These are phyloP conservation scores for Apocynum venetum DNA, from an alignment of 257 asterid genomes.

Conservation along the genomic window DNA sequence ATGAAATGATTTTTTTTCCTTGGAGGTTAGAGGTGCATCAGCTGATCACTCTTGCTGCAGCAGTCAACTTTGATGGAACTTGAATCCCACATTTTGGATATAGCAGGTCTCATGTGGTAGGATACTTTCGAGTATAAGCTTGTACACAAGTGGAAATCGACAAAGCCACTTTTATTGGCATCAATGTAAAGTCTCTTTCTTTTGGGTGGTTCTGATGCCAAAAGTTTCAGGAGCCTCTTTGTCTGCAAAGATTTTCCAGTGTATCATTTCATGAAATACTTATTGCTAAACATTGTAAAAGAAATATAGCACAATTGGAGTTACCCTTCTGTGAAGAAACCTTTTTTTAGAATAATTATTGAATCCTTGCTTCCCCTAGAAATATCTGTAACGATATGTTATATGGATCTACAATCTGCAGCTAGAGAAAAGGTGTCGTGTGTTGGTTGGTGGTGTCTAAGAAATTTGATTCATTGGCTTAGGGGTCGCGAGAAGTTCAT, in stretches of 20 bases:
- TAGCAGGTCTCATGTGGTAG: constrained; percentile 17
- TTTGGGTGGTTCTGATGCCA: constrained; percentile 8
- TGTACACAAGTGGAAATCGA: constrained; percentile 12
- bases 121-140: neutral
- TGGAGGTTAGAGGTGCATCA: constrained; percentile 15
- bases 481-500: neutral
- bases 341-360: neutral
- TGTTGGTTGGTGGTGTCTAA: neutral
- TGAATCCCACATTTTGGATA: constrained; percentile 25
- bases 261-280: constrained; percentile 4
- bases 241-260: constrained; percentile 3
- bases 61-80: constrained; percentile 20
- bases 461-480: no score
- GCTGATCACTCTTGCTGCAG: constrained; percentile 20
- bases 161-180: constrained; percentile 5
- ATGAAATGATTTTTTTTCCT: neutral
- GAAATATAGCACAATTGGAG: neutral
- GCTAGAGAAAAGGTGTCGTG: neutral
- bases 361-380: neutral
- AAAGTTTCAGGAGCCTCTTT: neutral
- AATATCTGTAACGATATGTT: neutral
- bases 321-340: neutral
- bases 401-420: neutral
- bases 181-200: constrained; percentile 5
- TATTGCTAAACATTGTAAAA: neutral